These are phyloP conservation scores for Rhodotorula paludigena DNA, from an alignment of 768 basidiomycete species.

Conservation along the genomic window DNA sequence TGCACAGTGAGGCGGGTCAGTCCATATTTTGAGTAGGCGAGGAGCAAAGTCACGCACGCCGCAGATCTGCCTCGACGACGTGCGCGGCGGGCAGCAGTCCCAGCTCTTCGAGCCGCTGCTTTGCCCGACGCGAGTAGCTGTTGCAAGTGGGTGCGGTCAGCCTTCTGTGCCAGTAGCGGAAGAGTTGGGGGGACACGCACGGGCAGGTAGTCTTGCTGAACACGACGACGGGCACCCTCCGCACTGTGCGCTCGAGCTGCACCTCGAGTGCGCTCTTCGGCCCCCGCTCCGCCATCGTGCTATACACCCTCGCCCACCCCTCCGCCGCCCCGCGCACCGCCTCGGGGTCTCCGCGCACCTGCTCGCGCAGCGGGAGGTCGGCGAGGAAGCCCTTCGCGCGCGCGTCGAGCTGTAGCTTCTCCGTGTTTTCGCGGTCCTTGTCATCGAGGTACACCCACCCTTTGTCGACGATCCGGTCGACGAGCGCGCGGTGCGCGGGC, in stretches of 20 bases:
- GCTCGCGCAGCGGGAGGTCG: constrained; percentile 14
- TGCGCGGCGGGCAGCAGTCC: background rate
- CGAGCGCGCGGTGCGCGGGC: background rate
- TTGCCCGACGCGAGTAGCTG: constrained; percentile 26
- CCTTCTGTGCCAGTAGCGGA: too few species aligned
- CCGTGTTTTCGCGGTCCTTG: constrained; percentile 7
- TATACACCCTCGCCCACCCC: constrained; percentile 22
- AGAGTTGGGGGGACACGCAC: background rate
- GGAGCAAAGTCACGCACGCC: background rate
- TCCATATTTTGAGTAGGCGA: background rate
- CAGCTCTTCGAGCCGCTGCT: background rate
- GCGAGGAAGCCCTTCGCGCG: background rate
- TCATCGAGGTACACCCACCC: constrained; percentile 21
- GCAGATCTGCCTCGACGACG: constrained; percentile 24
- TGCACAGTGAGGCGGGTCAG: background rate
- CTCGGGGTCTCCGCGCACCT: constrained; percentile 5
- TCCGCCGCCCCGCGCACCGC: background rate
- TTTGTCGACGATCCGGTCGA: constrained; percentile 9
- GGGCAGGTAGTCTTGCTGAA: constrained; percentile 32
- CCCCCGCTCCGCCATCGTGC: background rate
- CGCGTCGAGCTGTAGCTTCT: background rate
- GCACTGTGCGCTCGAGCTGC: constrained; percentile 13
- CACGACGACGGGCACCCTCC: constrained; percentile 16
- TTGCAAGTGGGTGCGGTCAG: background rate
- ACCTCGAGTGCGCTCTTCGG: constrained; percentile 31